Conservation (phyloP, 208 protist genomes). For the Acanthamoeba castellanii region DNA sequence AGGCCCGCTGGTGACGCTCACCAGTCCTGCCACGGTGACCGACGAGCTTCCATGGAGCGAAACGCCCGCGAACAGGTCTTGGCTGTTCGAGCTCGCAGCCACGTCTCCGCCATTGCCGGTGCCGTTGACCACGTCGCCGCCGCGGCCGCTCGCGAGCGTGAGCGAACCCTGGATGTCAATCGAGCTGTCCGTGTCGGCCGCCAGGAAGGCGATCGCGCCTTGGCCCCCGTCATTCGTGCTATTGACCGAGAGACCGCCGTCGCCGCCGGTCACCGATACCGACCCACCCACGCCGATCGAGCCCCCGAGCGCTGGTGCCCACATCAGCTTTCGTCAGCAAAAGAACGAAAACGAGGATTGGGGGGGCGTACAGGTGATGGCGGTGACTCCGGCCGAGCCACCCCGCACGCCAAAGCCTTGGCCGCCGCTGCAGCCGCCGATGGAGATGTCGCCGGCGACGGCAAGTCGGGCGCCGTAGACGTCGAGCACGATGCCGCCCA, state of each 20-base stretch:
- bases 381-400: not conserved
- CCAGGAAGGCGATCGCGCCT: not conserved
- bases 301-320: not conserved
- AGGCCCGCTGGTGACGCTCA: not conserved
- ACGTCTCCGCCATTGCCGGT: not conserved
- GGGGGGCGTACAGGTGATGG: not conserved
- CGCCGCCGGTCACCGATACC: not conserved
- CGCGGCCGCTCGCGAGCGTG: not conserved
- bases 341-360: too few relatives aligned
- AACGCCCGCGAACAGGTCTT: not conserved
- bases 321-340: too few relatives aligned
- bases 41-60: not conserved
- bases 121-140: not conserved
- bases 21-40: not conserved
- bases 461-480: not conserved
- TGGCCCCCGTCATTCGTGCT: not conserved
- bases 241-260: not conserved
- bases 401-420: not conserved
- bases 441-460: not conserved
- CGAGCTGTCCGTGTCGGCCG: not conserved
- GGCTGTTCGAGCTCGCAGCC: not conserved
- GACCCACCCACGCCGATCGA: not conserved
- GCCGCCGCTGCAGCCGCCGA: not conserved
- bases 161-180: not conserved
- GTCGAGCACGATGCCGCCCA: not conserved